Evolutionary conservation across 2,329 filamentous ascomycete genomes (phyloP), one percentile per base, ranked within the genome.

Genomic region (Paecilomyces fulvus): DNA sequence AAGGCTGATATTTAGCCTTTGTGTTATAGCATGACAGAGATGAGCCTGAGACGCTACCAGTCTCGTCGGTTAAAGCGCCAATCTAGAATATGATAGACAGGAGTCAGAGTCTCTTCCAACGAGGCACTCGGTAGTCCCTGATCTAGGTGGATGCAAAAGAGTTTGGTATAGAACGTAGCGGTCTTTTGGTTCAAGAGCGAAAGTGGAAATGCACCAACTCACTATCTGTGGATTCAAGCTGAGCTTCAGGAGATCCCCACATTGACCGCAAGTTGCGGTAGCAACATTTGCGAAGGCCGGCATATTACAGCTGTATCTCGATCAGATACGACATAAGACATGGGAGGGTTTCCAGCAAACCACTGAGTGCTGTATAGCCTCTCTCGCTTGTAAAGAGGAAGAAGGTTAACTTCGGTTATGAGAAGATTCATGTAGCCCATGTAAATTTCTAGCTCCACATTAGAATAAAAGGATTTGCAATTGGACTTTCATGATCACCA

Each of bases 221-320:
- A 60, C 60, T 23, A 60, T 56, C n/a, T 59, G 55, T 12, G 58
- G 60, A 53, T 61, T 60, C 28, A 61, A 11, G 30, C 49, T 59
- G 6, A 61, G 53, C 21, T 59, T 52, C 28, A 61, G 17, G 28
- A 58, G 23, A 12, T 31, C 37, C 37, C 56, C 58, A 28, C 60
- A 61, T 43, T 60, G 58, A 3, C 49, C 46, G 37, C 60, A 61
- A 7, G 23, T 12, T n/a, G 30, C 58, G 7, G n/a, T n/a, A 9
- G 50, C n/a, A 10, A 66, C 60, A 54, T 79, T 80, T 5, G 75
- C 72, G 59, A 74, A 79, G 14, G 79, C 56, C 0, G 75, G 70
- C 14, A 75, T 70, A 7, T 72, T 74, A 61, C 78, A 80, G 61
- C 58, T 60, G 33, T n/a, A n/a, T n/a, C n/a, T n/a, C 3, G 3